phyloP scores from a whole-genome alignment of 2,329 filamentous ascomycete species.

The Colletotrichum truncatum region DNA sequence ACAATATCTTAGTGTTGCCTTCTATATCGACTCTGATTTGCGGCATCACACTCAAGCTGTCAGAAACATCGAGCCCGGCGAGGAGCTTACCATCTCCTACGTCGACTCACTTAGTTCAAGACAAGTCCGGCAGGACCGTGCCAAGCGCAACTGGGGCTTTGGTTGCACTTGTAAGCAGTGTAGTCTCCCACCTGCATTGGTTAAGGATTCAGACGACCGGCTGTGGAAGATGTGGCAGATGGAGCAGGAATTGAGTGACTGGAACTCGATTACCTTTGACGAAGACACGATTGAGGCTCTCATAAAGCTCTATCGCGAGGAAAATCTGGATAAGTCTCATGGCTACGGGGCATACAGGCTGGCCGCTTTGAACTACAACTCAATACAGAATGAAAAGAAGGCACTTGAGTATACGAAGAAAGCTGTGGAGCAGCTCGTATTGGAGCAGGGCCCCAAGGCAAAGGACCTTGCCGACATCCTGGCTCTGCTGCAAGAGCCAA shows the following conservation, averaged over 20 bases:
- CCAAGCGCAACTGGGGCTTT: constrained; percentile 38
- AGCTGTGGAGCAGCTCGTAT: constrained; percentile 46
- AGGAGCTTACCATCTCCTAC: constrained; percentile 47
- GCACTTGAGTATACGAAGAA: constrained; percentile 48
- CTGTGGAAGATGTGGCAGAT: constrained; percentile 33
- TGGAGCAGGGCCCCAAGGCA: constrained; percentile 21
- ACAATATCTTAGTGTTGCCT: constrained; percentile 38
- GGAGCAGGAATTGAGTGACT: constrained; percentile 28
- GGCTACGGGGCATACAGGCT: constrained; percentile 45
- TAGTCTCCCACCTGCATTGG: constrained; percentile 31
- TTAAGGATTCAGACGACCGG: constrained; percentile 32
- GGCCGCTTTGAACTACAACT: constrained; percentile 50
- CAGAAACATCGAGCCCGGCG: constrained; percentile 42
- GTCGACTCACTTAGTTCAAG: constrained; percentile 17
- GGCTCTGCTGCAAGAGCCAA: constrained; percentile 10
- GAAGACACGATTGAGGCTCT: constrained; percentile 32
- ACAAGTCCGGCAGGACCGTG: constrained; percentile 34
- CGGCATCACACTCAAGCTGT: constrained; percentile 47
- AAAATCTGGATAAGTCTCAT: constrained; percentile 33
- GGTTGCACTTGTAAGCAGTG: constrained; percentile 38
- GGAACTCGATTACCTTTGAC: constrained; percentile 20
- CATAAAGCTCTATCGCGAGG: constrained; percentile 33
- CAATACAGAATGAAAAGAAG: constrained; percentile 45
- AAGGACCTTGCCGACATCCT: constrained; percentile 18
- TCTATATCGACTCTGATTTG: constrained; percentile 40